Base-by-base conservation (phyloP, 331 rosid species). In the Rhamnella rubrinervis region DNA sequence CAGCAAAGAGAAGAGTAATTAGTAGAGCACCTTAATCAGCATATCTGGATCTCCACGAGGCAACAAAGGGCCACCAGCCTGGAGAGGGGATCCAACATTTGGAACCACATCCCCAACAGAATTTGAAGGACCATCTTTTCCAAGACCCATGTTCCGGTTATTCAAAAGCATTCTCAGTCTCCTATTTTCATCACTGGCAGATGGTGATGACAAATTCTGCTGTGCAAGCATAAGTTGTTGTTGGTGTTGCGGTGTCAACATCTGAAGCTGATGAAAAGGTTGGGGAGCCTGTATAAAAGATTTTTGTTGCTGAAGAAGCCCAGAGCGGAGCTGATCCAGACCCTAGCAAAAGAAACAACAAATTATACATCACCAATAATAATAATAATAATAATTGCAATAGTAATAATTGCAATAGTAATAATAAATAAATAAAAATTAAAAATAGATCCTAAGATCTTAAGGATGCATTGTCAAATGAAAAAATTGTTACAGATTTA, bases 201-300 rank as follows among this genome's bases (percentile, higher is more conserved):
- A 86, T 49, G 99, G 88, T 9, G 99, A 86, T 47, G 96, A 82
- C 82, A 95, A 70, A 82, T 80, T 89, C 78, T 87, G 98, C 75
- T 91, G 99, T 21, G 99, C 97, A 64, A 95, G 89, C 93, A 95
- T 61, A 67, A 95, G 87, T 76, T 92, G 96, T 56, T 89, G 98
- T 75, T 86, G 98, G 76, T 93, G 97, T 47, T 95, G 99, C 9
- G 96, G 96, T 17, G 99, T 73, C 89, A 95, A 78, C 99, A 95
- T 89, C 76, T 87, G 99, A 58, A 95, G 87, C 84, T 91, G 99
- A 79, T 85, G 98, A 83, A 87, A 93, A 18, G 92, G 92, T 75
- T 84, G 98, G 60, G 93, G 93, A 61, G 88, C 81, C 81, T 89
- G 99, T 26, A 89, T 91, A 75, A 77, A 95, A 71, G 99, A 79